A percentile compares a stretch with the other conserved stretches of the same genome.
These are phyloP conservation scores for Calonectria pauciramosa DNA, from an alignment of 2,329 filamentous ascomycete genomes.

Conservation along the genomic window DNA sequence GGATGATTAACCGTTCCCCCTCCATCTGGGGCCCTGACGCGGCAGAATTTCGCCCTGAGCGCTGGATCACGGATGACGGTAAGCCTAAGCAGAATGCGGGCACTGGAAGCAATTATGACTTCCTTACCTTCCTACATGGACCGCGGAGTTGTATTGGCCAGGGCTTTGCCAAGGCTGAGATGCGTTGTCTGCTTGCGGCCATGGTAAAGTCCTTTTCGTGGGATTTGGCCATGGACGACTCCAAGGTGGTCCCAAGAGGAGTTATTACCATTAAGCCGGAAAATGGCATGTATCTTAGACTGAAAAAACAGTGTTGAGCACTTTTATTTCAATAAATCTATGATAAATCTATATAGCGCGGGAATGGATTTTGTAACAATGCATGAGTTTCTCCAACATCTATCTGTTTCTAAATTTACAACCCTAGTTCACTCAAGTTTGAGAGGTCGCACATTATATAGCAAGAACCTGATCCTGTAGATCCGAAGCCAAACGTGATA, in stretches of 20 bases:
- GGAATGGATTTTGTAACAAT: not conserved
- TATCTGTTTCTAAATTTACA: too few species aligned
- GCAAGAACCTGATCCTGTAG: too few species aligned
- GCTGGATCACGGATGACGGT: conserved; percentile 69
- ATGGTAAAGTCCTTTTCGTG: conserved; percentile 75
- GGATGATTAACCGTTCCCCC: conserved; percentile 73
- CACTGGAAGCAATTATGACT: conserved; percentile 77
- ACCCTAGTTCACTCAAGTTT: too few species aligned
- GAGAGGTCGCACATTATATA: too few species aligned
- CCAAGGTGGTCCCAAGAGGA: conserved; percentile 70
- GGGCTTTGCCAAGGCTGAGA: conserved; percentile 79
- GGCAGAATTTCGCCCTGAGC: conserved; percentile 75
- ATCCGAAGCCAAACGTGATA: too few species aligned
- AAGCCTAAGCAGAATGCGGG: conserved; percentile 75
- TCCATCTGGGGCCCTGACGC: conserved; percentile 78
- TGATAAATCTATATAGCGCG: not conserved
- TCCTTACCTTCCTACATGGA: conserved; percentile 86
- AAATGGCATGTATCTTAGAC: conserved; percentile 73
- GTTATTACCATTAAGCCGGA: conserved; percentile 77
- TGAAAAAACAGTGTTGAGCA: conserved; percentile 39
- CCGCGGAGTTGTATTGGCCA: conserved; percentile 86
- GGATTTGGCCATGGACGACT: conserved; percentile 69
- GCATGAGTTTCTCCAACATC: too few species aligned
- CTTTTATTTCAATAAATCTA: not conserved
- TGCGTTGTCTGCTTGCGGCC: conserved; percentile 79